Evolutionary conservation across 2,329 filamentous ascomycete genomes (phyloP).

Genomic region (Claviceps pazoutovae): DNA sequence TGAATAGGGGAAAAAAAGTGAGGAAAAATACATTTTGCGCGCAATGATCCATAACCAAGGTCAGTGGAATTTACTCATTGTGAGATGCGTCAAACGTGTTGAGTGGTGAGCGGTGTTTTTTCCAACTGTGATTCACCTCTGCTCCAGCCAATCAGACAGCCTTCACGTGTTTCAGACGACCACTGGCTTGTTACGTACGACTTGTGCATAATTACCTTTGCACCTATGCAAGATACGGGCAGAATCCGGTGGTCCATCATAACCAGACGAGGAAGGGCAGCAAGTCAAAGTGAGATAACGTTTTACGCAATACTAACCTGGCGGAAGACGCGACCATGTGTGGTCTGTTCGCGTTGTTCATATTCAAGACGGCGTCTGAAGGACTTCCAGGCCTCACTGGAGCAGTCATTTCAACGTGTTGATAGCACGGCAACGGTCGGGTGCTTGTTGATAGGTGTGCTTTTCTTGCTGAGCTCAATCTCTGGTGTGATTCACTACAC

Average conservation of each 20-base stretch:
- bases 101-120: background rate
- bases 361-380: conserved; percentile 14
- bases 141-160: background rate
- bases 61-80: background rate
- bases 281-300: background rate
- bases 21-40: background rate
- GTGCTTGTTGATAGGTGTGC: background rate
- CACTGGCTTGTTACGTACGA: background rate
- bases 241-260: background rate
- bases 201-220: background rate
- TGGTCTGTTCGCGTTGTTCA: conserved; percentile 3
- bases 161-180: conserved; percentile 2
- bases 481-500: conserved; percentile 10
- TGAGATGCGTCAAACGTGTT: background rate
- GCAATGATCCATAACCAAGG: background rate
- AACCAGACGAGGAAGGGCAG: background rate
- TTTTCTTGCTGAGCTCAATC: conserved; percentile 3
- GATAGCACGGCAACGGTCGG: background rate
- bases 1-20: background rate
- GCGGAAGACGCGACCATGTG: background rate
- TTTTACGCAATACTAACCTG: conserved; percentile 5
- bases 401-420: background rate
- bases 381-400: conserved; percentile 8
- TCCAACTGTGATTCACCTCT: conserved; percentile 4
- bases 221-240: background rate